Conservation (phyloP, 805 yeast species). For the Alloascoidea africana region DNA sequence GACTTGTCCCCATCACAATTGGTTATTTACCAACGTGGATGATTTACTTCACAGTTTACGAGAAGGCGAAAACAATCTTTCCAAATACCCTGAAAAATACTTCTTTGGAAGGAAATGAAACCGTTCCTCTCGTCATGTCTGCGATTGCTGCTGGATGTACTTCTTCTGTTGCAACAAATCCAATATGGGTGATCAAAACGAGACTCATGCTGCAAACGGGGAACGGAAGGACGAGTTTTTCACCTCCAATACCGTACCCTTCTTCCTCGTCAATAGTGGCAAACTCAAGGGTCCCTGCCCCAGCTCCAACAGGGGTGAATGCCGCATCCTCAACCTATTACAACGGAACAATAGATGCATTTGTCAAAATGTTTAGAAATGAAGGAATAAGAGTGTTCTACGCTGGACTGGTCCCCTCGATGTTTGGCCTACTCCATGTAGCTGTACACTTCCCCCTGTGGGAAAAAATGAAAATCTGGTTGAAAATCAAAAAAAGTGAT, state of each 20-base stretch:
- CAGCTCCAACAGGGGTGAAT: constrained; percentile 8
- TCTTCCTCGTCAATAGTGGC: constrained; percentile 12
- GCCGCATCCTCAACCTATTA: constrained; percentile 25
- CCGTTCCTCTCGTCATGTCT: constrained; percentile 23
- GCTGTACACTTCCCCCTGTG: constrained; percentile 94
- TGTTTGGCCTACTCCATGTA: constrained; percentile 82
- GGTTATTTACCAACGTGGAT: constrained; percentile 98
- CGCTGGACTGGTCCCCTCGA: constrained; percentile 80
- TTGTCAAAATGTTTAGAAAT: constrained; percentile 53
- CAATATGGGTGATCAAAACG: constrained; percentile 96
- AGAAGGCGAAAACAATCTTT: constrained; percentile 46
- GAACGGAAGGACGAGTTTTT: constrained; percentile 24
- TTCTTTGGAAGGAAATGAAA: constrained; percentile 8
- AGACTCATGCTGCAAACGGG: constrained; percentile 78
- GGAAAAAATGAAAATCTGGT: constrained; percentile 55
- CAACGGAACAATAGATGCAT: constrained; percentile 73
- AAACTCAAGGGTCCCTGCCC: constrained; percentile 6
- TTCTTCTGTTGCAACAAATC: constrained; percentile 77
- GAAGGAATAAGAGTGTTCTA: constrained; percentile 80
- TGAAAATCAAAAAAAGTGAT: constrained; percentile 20
- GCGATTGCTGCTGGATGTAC: constrained; percentile 86
- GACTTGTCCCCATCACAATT: constrained; percentile 78
- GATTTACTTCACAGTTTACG: constrained; percentile 86
- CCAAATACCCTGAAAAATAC: constrained; percentile 23
- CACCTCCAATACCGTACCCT: constrained; percentile 15